Base-by-base conservation (phyloP, 106 monocot species). In the Hemerocallis citrina region DNA sequence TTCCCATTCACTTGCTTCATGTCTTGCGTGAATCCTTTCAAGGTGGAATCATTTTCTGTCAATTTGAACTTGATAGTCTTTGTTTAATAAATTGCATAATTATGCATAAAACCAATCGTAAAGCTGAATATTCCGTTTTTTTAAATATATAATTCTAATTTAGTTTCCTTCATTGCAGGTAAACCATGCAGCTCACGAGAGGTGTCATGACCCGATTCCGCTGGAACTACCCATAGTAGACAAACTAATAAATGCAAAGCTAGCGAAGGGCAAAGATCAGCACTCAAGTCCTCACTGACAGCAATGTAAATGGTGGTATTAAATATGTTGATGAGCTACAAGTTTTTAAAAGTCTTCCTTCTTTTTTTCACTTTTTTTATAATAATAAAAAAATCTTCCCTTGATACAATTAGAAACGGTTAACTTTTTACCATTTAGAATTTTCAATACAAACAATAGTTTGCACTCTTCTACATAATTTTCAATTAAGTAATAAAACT, bases 121-220 rank as follows among this genome's bases (percentile, higher is more conserved):
- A 6, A 31, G 7, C 24, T 11, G 14, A 5, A 31, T 3, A n/a
- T n/a, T n/a, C n/a, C n/a, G n/a, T n/a, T n/a, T n/a, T n/a, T n/a
- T 38, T 6, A 5, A 5, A 38, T 6, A 38, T 38, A 38, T 5
- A 6, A 38, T 38, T 38, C 37, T 38, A 38, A 47, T 47, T 47
- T 9, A 47, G 47, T 47, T 16, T 55, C 42, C 16, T 17, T 15
- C 11, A 23, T 12, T 71, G 66, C 73, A 95, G 95, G 84, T 96
- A 37, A 79, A 62, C 19, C 81, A 73, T 77, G 79, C 90, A 69
- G 90, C 87, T 70, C 95, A 96, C 55, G 95, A 96, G 68, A 78
- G 95, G 36, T 96, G 90, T 65, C 81, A 87, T 10, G 95, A 96
- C 55, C 90, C 95, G n/a, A 86, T 84, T 38, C 95, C 84, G 50